A percentile compares a stretch with the other conserved stretches of the same genome.
phyloP scores from a whole-genome alignment of 192 early-diverging fungal genomes.

The Coemansia guatemalensis region DNA sequence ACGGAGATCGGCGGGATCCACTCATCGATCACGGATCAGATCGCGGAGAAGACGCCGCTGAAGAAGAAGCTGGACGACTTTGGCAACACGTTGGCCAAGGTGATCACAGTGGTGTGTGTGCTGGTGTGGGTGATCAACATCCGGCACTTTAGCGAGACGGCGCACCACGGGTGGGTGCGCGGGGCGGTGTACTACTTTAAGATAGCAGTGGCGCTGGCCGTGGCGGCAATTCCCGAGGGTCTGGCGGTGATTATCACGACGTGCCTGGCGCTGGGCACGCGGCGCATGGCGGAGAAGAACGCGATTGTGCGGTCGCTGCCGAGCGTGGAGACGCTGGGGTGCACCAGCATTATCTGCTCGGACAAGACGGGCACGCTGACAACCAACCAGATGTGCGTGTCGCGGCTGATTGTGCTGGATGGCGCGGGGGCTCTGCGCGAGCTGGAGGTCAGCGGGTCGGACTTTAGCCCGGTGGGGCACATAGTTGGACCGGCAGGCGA shows the following conservation, averaged over 20 bases:
- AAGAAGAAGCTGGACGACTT: constrained; percentile 96
- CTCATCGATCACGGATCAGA: constrained; percentile 77
- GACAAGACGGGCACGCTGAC: constrained; percentile 99
- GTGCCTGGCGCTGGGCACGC: constrained; percentile 94
- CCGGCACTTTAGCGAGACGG: constrained; percentile 90
- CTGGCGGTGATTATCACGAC: constrained; percentile 98
- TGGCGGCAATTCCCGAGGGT: constrained; percentile 99
- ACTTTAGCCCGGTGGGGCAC: constrained; percentile 81
- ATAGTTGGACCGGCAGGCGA: constrained; percentile 56
- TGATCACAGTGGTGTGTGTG: constrained; percentile 64
- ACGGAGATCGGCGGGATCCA: too few species aligned
- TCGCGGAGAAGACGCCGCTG: constrained; percentile 91
- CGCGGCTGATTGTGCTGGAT: constrained; percentile 62
- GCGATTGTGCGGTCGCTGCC: constrained; percentile 94
- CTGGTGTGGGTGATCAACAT: constrained; percentile 99
- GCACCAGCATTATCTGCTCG: constrained; percentile 96
- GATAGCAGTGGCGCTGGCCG: constrained; percentile 97
- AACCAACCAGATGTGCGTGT: constrained; percentile 95
- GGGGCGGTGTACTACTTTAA: constrained; percentile 99
- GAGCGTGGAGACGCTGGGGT: constrained; percentile 95
- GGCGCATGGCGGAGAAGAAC: constrained; percentile 94
- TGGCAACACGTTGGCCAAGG: constrained; percentile 83
- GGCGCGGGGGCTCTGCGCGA: constrained; percentile 57
- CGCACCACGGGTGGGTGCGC: constrained; percentile 88
- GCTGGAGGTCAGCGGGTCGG: constrained; percentile 77